Evolutionary conservation across 2,329 filamentous ascomycete species (phyloP), one percentile per base, ranked within the genome.

Genomic region (Colletotrichum kahawae): DNA sequence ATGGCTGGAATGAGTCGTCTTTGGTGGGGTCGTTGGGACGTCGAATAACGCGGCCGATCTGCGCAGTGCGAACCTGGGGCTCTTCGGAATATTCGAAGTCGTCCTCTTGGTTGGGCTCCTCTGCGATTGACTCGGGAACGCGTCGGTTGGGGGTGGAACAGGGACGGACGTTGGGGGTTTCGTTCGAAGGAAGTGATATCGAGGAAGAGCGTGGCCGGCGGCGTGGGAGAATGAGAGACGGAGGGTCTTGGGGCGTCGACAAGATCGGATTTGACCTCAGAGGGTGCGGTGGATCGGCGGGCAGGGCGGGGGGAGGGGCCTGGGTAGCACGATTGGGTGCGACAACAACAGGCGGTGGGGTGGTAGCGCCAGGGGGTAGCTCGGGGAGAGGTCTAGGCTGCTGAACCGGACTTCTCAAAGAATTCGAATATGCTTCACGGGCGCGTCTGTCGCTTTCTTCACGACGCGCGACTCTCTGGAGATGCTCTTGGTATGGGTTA

Each of bases 261-360:
- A 51, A 29, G 69, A 75, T 70, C 63, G 73, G 73, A 65, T 75
- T 72, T 71, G 73, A 75, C 43, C 70, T 70, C 56, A 75, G 57
- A 68, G 73, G 70, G 48, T 75, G 73, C 24, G 64, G 73, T 75
- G 73, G 73, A 73, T 71, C 29, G 31, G 63, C 64, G 69, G 64
- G 48, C 43, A 56, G 63, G 27, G 73, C 43, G 73, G 73, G 70
- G 63, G 43, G 70, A 72, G 63, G 64, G 73, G 69, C 57, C 51
- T 71, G 68, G 38, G 54, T 27, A 62, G 43, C 48, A 36, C 63
- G 56, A 65, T 67, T 57, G 57, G 57, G 48, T 70, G 48, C 59
- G 67, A 70, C 66, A 64, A 51, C 59, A 36, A 51, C 43, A 51
- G 51, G 36, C 56, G 56, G 64, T 56, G 64, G 70, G 63, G 43